These are phyloP conservation scores for Podospora australis DNA, from an alignment of 495 filamentous ascomycete genomes.

Conservation along the genomic window DNA sequence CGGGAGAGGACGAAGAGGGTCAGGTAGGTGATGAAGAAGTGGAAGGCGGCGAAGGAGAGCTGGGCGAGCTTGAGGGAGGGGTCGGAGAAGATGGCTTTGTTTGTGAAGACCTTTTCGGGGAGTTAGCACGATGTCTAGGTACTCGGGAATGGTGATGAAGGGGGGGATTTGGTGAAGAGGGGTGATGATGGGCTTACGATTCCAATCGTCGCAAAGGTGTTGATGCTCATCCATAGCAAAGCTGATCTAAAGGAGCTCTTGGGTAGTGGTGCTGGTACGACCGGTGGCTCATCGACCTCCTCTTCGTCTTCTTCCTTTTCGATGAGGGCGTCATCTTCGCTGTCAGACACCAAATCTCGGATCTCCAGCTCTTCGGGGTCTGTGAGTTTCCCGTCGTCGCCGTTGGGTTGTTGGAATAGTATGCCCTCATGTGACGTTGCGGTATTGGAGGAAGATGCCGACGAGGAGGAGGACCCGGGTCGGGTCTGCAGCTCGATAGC, in stretches of 20 bases:
- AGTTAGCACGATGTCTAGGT: no score
- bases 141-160: no score
- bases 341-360: constrained; percentile 10
- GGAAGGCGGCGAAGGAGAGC: constrained; percentile 64
- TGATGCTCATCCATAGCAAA: constrained; percentile 51
- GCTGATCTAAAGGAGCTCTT: constrained; percentile 26
- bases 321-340: constrained; percentile 33
- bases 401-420: constrained; percentile 1
- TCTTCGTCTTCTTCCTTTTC: constrained; percentile 12
- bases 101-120: constrained; percentile 59
- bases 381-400: constrained; percentile 21
- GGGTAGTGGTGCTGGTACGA: constrained; percentile 5
- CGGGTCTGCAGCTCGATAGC: constrained; percentile 7
- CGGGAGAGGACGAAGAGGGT: constrained; percentile 60
- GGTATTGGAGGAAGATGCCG: constrained; percentile 31
- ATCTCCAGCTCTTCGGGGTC: constrained; percentile 22
- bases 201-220: constrained; percentile 55
- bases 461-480: constrained; percentile 24
- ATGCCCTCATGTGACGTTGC: constrained; percentile 14
- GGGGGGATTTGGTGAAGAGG: constrained; percentile 2
- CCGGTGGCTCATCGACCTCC: not conserved
- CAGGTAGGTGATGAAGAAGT: constrained; percentile 64
- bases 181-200: constrained; percentile 41
- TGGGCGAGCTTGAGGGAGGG: constrained; percentile 59
- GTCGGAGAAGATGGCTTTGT: constrained; percentile 68